Percentiles rank a stretch among this genome's conserved stretches.
These are phyloP conservation scores for Boletus mariae DNA, from an alignment of 1,284 basidiomycete genomes.

Conservation along the genomic window DNA sequence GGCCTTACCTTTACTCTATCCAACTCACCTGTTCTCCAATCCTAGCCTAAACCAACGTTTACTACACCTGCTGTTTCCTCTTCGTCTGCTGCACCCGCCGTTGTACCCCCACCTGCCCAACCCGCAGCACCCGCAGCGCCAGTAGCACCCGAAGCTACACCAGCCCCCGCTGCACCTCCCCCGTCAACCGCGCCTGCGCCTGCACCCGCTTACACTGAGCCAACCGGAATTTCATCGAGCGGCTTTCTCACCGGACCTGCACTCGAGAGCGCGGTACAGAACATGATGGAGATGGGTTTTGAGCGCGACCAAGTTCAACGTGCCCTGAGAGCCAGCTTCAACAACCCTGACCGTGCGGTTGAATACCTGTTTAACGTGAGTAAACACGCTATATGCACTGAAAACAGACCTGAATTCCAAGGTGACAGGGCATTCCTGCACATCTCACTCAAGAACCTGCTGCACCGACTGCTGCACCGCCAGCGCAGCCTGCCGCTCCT, in stretches of 20 bases:
- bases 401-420: constrained; percentile 1
- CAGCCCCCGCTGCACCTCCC: constrained; percentile 4
- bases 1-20: not conserved
- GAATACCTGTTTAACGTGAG: constrained; percentile 94
- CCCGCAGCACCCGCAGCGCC: constrained; percentile 22
- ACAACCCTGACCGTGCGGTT: constrained; percentile 97
- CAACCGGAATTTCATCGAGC: constrained; percentile 34
- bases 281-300: constrained; percentile 96
- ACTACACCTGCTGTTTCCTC: constrained; percentile 30
- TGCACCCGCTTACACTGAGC: constrained; percentile 33
- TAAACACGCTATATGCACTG: constrained; percentile 18
- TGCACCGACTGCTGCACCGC: constrained; percentile 35
- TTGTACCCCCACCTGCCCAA: constrained; percentile 33
- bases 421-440: constrained; percentile 74
- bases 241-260: constrained; percentile 74
- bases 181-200: constrained; percentile 24
- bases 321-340: constrained; percentile 91
- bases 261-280: constrained; percentile 72
- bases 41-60: constrained; percentile 56
- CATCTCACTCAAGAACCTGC: constrained; percentile 48
- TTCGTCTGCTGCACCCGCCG: constrained; percentile 28
- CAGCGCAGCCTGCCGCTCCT: constrained; percentile 36
- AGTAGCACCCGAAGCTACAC: constrained; percentile 11
- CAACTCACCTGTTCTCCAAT: constrained; percentile 5
- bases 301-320: constrained; percentile 80